Base-by-base conservation (phyloP, 306 rosid genomes). In the Vigna reflexopilosa region DNA sequence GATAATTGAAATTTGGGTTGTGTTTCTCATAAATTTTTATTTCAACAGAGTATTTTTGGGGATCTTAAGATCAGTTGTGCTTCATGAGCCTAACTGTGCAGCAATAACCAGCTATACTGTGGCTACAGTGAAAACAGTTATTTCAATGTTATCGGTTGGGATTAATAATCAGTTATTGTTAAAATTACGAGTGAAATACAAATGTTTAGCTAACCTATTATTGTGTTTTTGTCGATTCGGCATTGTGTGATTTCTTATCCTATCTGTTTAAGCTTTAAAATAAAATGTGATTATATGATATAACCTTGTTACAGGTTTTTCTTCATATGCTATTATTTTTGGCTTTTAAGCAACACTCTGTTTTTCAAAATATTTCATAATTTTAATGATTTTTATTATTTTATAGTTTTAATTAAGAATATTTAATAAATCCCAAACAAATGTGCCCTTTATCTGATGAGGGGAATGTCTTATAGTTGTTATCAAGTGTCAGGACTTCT, bases 11-110 rank as follows among this genome's bases (percentile, higher is more conserved):
- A 67, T 26, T 44, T 45, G 73, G 44, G 78, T 17, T 28, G 16
- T 63, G 58, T 55, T 26, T 48, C n/a, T 11, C 54, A 59, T 50
- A 49, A 71, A 34, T 22, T 36, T 26, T 64, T 12, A 15, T 72
- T 51, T 71, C 13, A 72, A 72, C 5, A 22, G n/a, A 72, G 26
- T n/a, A 13, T n/a, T 62, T 62, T 38, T 72, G 12, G 30, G 73
- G 59, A 63, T 52, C 20, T 4, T 30, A 54, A 14, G 54, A 64
- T 73, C 52, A 54, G 57, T 15, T 55, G 26, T 50, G 63, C 28
- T 15, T 17, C 61, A 24, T 59, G 47, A 48, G 47, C 51, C 45
- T 49, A 34, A 55, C 57, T 34, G 26, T 76, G 70, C 57, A 70
- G 70, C 56, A 70, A 17, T 32, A 67, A 45, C 5, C 11, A 45